Percentiles rank a stretch among this genome's conserved stretches.
These are phyloP conservation scores for Hymenoscyphus linearis DNA, from an alignment of 2,329 filamentous ascomycete genomes.

Conservation along the genomic window DNA sequence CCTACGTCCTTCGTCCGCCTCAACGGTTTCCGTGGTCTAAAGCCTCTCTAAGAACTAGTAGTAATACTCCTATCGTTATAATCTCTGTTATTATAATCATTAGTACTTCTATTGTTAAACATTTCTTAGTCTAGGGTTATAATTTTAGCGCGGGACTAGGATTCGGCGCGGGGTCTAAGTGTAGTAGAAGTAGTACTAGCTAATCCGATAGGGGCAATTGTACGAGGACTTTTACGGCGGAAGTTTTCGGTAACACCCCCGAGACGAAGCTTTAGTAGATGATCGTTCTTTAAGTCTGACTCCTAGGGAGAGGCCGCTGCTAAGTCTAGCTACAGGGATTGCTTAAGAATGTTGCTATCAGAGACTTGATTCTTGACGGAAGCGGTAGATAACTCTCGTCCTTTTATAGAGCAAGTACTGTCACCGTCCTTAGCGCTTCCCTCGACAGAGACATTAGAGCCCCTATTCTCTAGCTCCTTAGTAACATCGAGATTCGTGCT, in stretches of 20 bases:
- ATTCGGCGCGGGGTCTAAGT: conserved; percentile 10
- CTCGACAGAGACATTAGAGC: conserved; percentile 11
- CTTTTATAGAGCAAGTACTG: conserved; percentile 12
- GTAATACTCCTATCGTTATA: conserved; percentile 16
- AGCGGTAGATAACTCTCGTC: conserved; percentile 12
- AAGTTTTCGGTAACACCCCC: conserved; percentile 12
- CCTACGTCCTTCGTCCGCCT: conserved; percentile 12
- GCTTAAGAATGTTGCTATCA: conserved; percentile 11
- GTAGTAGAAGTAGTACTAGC: conserved; percentile 14
- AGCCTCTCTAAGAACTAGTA: conserved; percentile 10
- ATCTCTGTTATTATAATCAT: conserved; percentile 18
- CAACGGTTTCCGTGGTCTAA: conserved; percentile 13
- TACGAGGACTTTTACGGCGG: conserved; percentile 12
- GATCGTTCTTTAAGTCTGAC: conserved; percentile 15
- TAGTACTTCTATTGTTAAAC: conserved; percentile 12
- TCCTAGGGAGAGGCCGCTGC: conserved; percentile 7
- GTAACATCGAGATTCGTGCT: conserved; percentile 16
- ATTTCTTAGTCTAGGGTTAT: conserved; percentile 13
- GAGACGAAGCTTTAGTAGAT: conserved; percentile 11
- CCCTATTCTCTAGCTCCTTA: conserved; percentile 16
- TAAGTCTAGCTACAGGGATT: conserved; percentile 10
- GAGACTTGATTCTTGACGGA: conserved; percentile 14
- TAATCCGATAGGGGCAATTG: conserved; percentile 7
- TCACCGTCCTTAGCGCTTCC: conserved; percentile 12
- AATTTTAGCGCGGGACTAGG: conserved; percentile 8